Base-by-base conservation (phyloP, 805 yeast species). In the Ogataea corticis region DNA sequence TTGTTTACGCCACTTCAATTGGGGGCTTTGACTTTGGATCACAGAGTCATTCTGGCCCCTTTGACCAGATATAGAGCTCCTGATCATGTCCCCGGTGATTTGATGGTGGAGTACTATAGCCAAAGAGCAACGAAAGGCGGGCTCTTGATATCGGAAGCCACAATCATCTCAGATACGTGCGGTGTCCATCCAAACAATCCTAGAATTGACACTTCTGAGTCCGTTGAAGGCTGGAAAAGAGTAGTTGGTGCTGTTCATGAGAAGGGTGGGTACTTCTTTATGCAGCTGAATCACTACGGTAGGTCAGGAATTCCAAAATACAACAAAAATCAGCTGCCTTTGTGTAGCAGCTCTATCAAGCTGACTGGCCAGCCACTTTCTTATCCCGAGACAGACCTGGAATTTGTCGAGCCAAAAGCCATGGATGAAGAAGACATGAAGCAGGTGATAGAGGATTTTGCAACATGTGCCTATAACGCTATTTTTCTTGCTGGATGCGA, bases 251-350 rank as follows among this genome's bases (percentile, higher is more conserved):
- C 65, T 10, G 72, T 77, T 16, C 85, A 79, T 55, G 64, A 53
- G 2, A 68, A 74, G 49, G 56, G 59, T 1, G 70, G 76, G 0
- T 66, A 56, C 31, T 46, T 70, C 11, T 62, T 68, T 33, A 28
- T 64, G 44, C 84, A 79, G 59, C 50, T 79, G 29, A 75, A 76
- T 71, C 67, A 63, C 14, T 58, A 69, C 18, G 83, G 83, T 21
- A 62, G 80, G 41, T 69, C 63, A 35, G 69, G 63, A 16, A 58
- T 49, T 15, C 46, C 54, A 1, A 29, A 41, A 17, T 44, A 41
- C 35, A 50, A 45, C 28, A 33, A 49, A 21, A 48, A 45, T 3
- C 30, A 44, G 21, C 31, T 9, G 10, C 55, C 57, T 3, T 18
- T 51, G 3, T 49, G 50, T 15, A 47, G 52, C 29, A 43, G 48